Evolutionary conservation across 352 stramenopile species (phyloP).

Genomic region (Phytophthora sp.): DNA sequence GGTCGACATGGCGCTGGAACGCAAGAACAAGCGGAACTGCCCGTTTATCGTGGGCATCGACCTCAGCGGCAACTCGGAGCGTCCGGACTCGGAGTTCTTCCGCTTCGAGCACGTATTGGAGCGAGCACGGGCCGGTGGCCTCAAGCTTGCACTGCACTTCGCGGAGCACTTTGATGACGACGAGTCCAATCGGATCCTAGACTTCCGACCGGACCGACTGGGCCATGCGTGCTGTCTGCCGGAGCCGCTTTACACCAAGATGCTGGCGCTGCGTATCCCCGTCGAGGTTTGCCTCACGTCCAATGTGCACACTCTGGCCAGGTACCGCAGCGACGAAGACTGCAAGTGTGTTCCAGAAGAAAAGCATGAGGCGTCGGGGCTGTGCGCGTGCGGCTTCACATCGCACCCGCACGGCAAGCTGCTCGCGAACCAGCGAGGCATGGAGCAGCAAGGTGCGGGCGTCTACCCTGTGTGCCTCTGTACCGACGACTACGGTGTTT

Average conservation of each 20-base stretch:
- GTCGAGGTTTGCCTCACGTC: constrained; percentile 95
- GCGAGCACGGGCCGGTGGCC: constrained; percentile 62
- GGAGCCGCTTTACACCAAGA: constrained; percentile 67
- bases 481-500: constrained; percentile 94
- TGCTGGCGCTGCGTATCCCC: constrained; percentile 78
- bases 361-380: constrained; percentile 38
- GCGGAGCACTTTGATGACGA: constrained; percentile 90
- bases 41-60: constrained; percentile 84
- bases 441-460: constrained; percentile 26
- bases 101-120: constrained; percentile 84
- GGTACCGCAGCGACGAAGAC: constrained; percentile 54
- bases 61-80: constrained; percentile 85
- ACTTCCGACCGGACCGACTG: constrained; percentile 91
- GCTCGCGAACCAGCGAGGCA: constrained; percentile 38
- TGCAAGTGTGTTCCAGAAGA: constrained; percentile 37
- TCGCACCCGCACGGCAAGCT: constrained; percentile 83
- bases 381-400: constrained; percentile 73
- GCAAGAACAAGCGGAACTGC: constrained; percentile 45
- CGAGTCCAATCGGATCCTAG: constrained; percentile 83
- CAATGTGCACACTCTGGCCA: constrained; percentile 93
- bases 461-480: constrained; percentile 89
- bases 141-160: constrained; percentile 93
- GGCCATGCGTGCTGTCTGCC: constrained; percentile 91
- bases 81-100: constrained; percentile 81
- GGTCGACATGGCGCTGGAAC: constrained; percentile 60